These are phyloP conservation scores for Botryotinia convoluta DNA, from an alignment of 2,329 filamentous ascomycete species.

Conservation along the genomic window DNA sequence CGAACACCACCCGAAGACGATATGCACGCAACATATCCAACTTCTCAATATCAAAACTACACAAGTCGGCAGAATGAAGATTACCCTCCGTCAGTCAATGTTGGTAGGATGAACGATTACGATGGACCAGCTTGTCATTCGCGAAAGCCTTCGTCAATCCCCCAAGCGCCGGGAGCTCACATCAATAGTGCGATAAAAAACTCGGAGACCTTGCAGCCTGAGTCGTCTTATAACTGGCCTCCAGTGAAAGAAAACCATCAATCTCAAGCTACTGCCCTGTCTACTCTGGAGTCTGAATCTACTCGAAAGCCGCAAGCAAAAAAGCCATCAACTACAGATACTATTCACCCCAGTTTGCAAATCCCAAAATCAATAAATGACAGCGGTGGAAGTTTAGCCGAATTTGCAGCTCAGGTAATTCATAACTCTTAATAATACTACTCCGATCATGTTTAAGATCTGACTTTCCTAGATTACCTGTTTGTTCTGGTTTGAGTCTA, in stretches of 20 bases:
- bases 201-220: not conserved
- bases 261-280: not conserved
- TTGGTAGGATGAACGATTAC: not conserved
- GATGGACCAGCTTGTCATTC: slow-evolving; percentile 12
- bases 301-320: slow-evolving; percentile 23
- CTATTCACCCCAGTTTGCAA: slow-evolving; percentile 48
- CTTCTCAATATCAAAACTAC: slow-evolving; percentile 47
- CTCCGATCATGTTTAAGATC: slow-evolving; percentile 1
- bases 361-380: slow-evolving; percentile 75
- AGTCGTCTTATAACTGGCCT: not conserved
- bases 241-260: not conserved
- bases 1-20: slow-evolving; percentile 52
- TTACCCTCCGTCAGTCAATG: slow-evolving; percentile 24
- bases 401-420: slow-evolving; percentile 78
- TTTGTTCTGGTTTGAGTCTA: slow-evolving; percentile 95
- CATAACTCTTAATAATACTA: not conserved
- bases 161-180: slow-evolving; percentile 23
- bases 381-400: slow-evolving; percentile 71
- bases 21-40: slow-evolving; percentile 52
- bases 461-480: slow-evolving; percentile 72
- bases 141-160: slow-evolving; percentile 27
- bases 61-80: slow-evolving; percentile 43
- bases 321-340: slow-evolving; percentile 30
- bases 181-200: not conserved
- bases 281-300: slow-evolving; percentile 6